A percentile compares a stretch with the other conserved stretches of the same genome.
phyloP scores from a whole-genome alignment of 768 basidiomycete species.

The Termitomyces sp. region DNA sequence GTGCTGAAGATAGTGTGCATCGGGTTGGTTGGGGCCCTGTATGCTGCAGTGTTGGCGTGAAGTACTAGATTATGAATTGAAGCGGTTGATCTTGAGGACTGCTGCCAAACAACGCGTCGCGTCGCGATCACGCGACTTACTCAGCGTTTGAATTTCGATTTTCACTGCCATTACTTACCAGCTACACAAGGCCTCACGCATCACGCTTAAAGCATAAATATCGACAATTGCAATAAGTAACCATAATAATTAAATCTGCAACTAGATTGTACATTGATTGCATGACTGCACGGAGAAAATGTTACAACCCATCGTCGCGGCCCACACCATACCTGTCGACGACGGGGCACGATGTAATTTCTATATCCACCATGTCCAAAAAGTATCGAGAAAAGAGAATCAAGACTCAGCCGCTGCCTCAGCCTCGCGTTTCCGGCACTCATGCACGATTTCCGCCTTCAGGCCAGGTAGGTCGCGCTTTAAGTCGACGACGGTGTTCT shows the following conservation, averaged over 20 bases:
- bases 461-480: conserved; percentile 51
- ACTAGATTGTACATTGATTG: conserved; percentile 17
- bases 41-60: no score
- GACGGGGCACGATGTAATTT: background rate
- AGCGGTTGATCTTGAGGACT: background rate
- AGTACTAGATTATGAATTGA: no score
- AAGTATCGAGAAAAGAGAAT: background rate
- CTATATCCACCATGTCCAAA: background rate
- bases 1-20: no score
- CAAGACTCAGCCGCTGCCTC: background rate
- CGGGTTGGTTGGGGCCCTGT: no score
- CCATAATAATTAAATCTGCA: conserved; percentile 16
- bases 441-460: conserved; percentile 46
- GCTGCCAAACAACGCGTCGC: background rate
- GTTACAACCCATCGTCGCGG: conserved; percentile 2
- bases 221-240: conserved; percentile 4
- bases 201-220: background rate
- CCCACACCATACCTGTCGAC: background rate
- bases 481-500: conserved; percentile 55
- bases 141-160: background rate
- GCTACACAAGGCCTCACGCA: no score
- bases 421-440: conserved; percentile 20
- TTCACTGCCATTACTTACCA: no score
- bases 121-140: conserved; percentile 2
- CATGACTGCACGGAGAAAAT: conserved; percentile 4